Percentiles rank a stretch among this genome's conserved stretches.
Evolutionary conservation across 176 grass and related monocot genomes (phyloP).

Genomic region (Cenchrus purpureus): DNA sequence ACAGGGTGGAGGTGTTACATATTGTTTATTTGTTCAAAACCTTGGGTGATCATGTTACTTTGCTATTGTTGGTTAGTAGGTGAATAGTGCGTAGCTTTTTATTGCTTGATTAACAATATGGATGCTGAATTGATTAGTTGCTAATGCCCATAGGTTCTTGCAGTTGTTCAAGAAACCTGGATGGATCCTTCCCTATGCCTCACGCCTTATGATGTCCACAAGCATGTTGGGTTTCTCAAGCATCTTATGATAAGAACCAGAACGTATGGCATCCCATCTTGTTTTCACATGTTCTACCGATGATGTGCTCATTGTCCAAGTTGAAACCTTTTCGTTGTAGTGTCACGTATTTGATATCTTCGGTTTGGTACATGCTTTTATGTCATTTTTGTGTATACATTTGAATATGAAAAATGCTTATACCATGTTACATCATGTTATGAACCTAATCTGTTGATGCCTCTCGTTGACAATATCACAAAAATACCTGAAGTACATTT

Average conservation of each 20-base stretch:
- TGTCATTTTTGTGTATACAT: conserved; percentile 19
- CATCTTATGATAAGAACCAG: conserved; percentile 95
- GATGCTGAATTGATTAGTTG: conserved; percentile 51
- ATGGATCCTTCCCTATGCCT: conserved; percentile 69
- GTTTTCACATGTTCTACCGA: conserved; percentile 7
- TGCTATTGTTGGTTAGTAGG: neutral
- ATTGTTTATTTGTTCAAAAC: neutral
- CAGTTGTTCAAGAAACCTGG: conserved; percentile 92
- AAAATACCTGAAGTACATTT: conserved; percentile 47
- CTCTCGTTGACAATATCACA: conserved; percentile 72
- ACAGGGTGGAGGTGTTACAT: neutral
- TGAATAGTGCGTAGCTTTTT: conserved; percentile 6
- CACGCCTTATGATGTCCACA: conserved; percentile 43
- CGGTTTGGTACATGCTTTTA: neutral
- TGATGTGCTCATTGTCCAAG: conserved; percentile 15
- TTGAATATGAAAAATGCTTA: neutral
- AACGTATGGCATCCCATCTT: conserved; percentile 58
- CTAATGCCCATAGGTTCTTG: conserved; percentile 97
- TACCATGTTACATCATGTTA: conserved; percentile 79
- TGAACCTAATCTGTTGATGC: conserved; percentile 69
- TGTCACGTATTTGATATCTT: neutral
- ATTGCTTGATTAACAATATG: conserved; percentile 36
- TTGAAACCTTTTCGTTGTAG: neutral
- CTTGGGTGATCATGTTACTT: neutral
- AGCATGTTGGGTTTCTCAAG: conserved; percentile 65